These are phyloP conservation scores for Arthrobotrys musiformis DNA, from an alignment of 2,329 filamentous ascomycete genomes.

Conservation along the genomic window DNA sequence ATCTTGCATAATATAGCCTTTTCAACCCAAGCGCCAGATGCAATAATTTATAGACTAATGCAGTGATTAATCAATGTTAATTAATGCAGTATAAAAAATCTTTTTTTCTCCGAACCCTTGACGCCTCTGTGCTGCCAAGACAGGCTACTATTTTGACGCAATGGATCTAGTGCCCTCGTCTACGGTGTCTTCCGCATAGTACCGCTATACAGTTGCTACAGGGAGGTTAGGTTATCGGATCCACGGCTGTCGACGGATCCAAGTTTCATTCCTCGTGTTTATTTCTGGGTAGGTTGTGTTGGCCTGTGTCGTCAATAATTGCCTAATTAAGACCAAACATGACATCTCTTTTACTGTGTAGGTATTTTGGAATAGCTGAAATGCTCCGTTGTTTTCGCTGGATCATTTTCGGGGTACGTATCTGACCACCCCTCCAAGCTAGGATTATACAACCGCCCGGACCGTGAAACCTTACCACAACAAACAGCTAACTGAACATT, in stretches of 20 bases:
- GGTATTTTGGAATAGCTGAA: background rate
- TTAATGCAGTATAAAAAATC: no score
- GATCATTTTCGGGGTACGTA: slow-evolving; percentile 1
- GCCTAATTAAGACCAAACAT: slow-evolving; percentile 42
- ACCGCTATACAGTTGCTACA: background rate
- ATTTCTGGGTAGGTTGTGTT: slow-evolving; percentile 20
- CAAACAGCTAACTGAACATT: background rate
- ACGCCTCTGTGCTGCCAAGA: background rate
- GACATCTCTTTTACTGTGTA: background rate
- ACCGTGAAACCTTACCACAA: background rate
- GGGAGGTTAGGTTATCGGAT: background rate
- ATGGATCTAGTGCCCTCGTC: background rate
- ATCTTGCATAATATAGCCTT: no score
- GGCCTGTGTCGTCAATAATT: slow-evolving; percentile 41
- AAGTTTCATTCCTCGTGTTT: background rate
- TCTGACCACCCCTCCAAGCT: slow-evolving; percentile 14
- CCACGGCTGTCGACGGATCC: background rate
- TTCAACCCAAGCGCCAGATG: no score
- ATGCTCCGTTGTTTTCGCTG: slow-evolving; percentile 8
- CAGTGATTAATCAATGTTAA: no score
- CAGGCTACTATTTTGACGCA: background rate
- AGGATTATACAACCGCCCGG: slow-evolving; percentile 14
- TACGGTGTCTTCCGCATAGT: background rate
- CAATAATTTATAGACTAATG: no score
- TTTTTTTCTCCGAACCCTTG: background rate